Evolutionary conservation across 495 filamentous ascomycete species (phyloP).

Genomic region (Filosporella fistucella): DNA sequence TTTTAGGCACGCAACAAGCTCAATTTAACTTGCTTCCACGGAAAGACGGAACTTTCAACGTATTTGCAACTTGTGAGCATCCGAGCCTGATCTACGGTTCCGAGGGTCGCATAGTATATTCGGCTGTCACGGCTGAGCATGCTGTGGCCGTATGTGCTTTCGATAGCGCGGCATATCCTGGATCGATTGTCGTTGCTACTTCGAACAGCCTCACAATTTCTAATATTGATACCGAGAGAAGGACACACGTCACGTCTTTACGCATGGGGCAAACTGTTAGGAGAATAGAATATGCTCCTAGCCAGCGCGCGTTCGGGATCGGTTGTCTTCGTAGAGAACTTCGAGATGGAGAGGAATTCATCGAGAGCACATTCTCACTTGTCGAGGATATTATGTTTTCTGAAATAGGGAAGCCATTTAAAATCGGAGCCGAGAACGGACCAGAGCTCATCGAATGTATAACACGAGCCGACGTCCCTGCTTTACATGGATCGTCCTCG

Average conservation of each 20-base stretch:
- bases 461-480: constrained; percentile 68
- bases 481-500: constrained; percentile 46
- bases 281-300: constrained; percentile 78
- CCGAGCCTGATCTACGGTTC: constrained; percentile 87
- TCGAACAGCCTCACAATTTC: constrained; percentile 73
- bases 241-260: constrained; percentile 79
- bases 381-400: constrained; percentile 49
- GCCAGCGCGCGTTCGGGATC: constrained; percentile 77
- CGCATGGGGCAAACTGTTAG: constrained; percentile 78
- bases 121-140: constrained; percentile 89
- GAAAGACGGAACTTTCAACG: constrained; percentile 59
- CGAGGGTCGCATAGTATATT: constrained; percentile 86
- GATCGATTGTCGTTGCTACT: constrained; percentile 76
- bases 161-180: constrained; percentile 74
- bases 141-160: constrained; percentile 78
- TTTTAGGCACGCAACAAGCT: constrained; percentile 82
- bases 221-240: constrained; percentile 75
- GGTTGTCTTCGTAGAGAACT: constrained; percentile 71
- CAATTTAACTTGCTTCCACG: constrained; percentile 72
- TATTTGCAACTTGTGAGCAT: constrained; percentile 92
- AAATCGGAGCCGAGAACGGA: constrained; percentile 43
- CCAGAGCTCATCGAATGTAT: constrained; percentile 84
- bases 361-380: constrained; percentile 43
- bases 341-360: constrained; percentile 38
- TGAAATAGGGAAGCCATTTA: constrained; percentile 35